Evolutionary conservation across 2,329 filamentous ascomycete genomes (phyloP).

Genomic region (Diplodia scrobiculata): DNA sequence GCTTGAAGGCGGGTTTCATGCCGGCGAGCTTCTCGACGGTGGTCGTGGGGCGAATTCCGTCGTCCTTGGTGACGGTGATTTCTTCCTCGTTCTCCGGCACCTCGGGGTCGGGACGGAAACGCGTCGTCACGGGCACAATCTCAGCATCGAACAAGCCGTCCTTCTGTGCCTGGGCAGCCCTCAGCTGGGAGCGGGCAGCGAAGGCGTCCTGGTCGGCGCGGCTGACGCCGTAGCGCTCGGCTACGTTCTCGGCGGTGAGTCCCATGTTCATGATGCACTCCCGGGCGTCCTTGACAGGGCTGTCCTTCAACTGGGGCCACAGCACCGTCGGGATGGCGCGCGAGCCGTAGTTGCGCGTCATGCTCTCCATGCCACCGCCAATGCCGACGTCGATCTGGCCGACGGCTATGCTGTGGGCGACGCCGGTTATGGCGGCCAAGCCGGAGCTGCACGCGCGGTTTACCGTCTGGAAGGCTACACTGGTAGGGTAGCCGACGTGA

Average conservation of each 20-base stretch:
- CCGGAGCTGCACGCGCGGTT: constrained; percentile 84
- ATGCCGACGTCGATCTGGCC: constrained; percentile 74
- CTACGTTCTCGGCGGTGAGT: constrained; percentile 85
- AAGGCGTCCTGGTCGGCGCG: constrained; percentile 81
- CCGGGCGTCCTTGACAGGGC: constrained; percentile 61
- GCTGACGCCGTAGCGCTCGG: constrained; percentile 70
- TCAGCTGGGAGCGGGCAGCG: constrained; percentile 71
- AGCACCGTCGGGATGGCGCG: constrained; percentile 75
- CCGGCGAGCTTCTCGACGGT: constrained; percentile 70
- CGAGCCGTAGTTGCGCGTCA: constrained; percentile 87
- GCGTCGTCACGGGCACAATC: constrained; percentile 77
- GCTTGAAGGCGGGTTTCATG: constrained; percentile 83
- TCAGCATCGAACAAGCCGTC: constrained; percentile 73
- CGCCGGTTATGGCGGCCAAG: constrained; percentile 72
- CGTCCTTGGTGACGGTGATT: constrained; percentile 73
- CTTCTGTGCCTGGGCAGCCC: constrained; percentile 70
- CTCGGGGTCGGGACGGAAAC: constrained; percentile 66
- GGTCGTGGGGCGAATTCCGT: constrained; percentile 74
- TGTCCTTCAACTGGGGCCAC: constrained; percentile 72
- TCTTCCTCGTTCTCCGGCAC: constrained; percentile 52
- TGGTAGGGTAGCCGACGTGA: constrained; percentile 74
- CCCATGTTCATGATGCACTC: constrained; percentile 97
- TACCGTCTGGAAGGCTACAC: constrained; percentile 78
- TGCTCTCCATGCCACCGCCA: constrained; percentile 91
- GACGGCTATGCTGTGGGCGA: constrained; percentile 74